Base-by-base conservation (phyloP, 768 basidiomycete genomes). In the Kwoniella dendrophila region DNA sequence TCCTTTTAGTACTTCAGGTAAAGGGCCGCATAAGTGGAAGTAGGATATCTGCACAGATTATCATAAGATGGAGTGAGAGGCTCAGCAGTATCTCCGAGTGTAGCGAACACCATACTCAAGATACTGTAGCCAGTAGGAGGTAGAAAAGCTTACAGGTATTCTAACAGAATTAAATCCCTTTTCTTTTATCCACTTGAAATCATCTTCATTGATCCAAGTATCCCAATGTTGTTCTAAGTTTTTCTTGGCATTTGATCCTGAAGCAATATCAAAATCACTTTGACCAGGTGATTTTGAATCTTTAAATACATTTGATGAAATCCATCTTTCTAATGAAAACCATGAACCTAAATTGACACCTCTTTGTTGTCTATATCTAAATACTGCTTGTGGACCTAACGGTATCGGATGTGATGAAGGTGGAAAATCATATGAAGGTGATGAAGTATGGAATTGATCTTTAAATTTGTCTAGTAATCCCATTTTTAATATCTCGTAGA, bases 311-410 rank as follows among this genome's bases (percentile, higher is more conserved):
- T 85, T 83, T 5, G 50, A 38, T 14, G 85, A 74, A 38, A 91
- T 89, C 90, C 90, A 91, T 33, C 84, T 80, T 76, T 91, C 90
- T 18, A 89, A 83, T 2, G 88, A 86, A 64, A 91, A 90, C 72
- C 64, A 78, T 83, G 74, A 74, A 87, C 90, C 90, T 10, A 92
- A 84, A 75, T 92, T 92, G 4, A 90, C 86, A n/a, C 90, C 90
- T 55, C 86, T 83, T 69, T 89, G 89, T 70, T 86, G 87, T 65
- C 90, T 83, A 79, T 85, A 88, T 36, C 85, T 82, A 69, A 85
- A 83, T 47, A 84, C 62, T 41, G 81, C 79, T 85, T 83, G 48
- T 12, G 62, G 59, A 10, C 68, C 68, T 6, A 70, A 66, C 24
- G 69, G 60, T 7, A 53, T 43, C 10, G 56, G n/a, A 33, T 49